Percentiles rank a stretch among this genome's conserved stretches.
Conservation (phyloP, 768 basidiomycete genomes). For the Lyophyllum atratum region DNA sequence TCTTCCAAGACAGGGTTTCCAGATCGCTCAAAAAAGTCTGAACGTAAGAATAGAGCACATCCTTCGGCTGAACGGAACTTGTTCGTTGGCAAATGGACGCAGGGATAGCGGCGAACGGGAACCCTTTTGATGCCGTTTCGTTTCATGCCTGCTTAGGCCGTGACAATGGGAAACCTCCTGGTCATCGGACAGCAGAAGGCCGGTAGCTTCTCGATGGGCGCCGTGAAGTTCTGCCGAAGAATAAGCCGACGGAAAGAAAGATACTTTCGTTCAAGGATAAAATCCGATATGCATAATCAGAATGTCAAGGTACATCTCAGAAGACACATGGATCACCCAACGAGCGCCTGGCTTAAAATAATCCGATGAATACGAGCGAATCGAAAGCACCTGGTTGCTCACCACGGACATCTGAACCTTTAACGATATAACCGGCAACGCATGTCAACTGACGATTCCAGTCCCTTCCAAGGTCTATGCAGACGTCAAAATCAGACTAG, state of each 20-base stretch:
- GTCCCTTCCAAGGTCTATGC: not conserved
- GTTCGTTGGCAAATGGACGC: not conserved
- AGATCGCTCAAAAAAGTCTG: not conserved
- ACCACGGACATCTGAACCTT: not conserved
- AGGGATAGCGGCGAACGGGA: not conserved
- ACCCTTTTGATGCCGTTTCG: not conserved
- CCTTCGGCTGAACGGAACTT: constrained; percentile 4
- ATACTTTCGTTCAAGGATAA: not conserved
- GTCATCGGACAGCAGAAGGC: not conserved
- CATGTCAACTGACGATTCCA: not conserved
- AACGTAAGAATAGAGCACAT: constrained; percentile 2
- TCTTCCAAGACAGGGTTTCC: constrained; percentile 13
- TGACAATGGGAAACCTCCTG: constrained; percentile 3
- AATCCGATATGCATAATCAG: not conserved
- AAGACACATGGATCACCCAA: not conserved
- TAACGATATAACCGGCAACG: not conserved
- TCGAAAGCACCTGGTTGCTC: not conserved
- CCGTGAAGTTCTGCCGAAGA: not conserved
- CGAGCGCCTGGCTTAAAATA: not conserved
- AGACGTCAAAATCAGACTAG: not conserved
- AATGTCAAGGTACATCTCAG: not conserved
- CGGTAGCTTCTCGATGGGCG: not conserved
- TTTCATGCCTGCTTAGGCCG: not conserved
- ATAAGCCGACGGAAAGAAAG: not conserved
- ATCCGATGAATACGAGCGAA: not conserved